Conservation (phyloP, 2,329 filamentous ascomycete species). For the Eutypella sp. region DNA sequence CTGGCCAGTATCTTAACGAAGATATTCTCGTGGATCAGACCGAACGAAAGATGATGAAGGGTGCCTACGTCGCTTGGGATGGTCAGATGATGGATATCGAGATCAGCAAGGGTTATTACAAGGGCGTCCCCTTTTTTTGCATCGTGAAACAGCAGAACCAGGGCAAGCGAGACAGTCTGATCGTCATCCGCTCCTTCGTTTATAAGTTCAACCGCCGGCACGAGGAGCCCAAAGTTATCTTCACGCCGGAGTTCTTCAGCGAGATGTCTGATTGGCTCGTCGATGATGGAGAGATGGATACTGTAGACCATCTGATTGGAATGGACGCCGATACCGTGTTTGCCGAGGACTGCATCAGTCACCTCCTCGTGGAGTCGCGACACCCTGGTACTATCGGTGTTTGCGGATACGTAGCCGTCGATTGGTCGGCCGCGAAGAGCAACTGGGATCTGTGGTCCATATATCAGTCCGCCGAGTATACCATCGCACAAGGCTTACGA, state of each 20-base stretch:
- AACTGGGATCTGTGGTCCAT: constrained; percentile 42
- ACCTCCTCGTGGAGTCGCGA: constrained; percentile 39
- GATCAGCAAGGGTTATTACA: constrained; percentile 38
- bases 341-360: constrained; percentile 37
- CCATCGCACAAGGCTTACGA: constrained; percentile 40
- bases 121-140: constrained; percentile 40
- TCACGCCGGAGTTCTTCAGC: constrained; percentile 39
- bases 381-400: constrained; percentile 40
- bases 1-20: constrained; percentile 40
- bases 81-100: constrained; percentile 42
- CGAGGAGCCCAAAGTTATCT: constrained; percentile 38
- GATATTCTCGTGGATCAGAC: constrained; percentile 37
- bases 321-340: constrained; percentile 47
- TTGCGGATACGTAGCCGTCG: constrained; percentile 44
- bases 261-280: constrained; percentile 35
- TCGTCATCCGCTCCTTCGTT: constrained; percentile 43
- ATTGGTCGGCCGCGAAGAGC: constrained; percentile 35
- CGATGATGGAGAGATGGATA: constrained; percentile 30
- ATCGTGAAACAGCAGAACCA: constrained; percentile 46
- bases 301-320: constrained; percentile 38
- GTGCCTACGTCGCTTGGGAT: constrained; percentile 42
- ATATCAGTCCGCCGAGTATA: constrained; percentile 45
- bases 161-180: constrained; percentile 45
- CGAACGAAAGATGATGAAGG: constrained; percentile 29
- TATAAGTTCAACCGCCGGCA: constrained; percentile 42